Percentiles rank a stretch among this genome's conserved stretches.
Conservation (phyloP, 75 land plant genomes). For the Pseudotsuga menziesii region DNA sequence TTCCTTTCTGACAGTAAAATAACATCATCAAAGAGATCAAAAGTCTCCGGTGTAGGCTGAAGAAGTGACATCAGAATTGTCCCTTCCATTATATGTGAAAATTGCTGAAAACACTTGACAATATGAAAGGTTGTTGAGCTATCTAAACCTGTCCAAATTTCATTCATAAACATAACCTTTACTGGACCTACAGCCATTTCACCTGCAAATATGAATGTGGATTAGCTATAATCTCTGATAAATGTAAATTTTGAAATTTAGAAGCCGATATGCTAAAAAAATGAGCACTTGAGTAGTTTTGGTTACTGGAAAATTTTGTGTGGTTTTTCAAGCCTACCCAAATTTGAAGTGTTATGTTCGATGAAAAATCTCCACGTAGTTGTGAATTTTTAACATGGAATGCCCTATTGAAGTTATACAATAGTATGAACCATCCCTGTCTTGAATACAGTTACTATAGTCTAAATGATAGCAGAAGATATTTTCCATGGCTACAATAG, state of each 20-base stretch:
- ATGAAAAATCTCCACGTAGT: background rate
- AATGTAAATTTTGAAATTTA: background rate
- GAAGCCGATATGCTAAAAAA: background rate
- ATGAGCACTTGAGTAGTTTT: background rate
- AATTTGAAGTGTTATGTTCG: background rate
- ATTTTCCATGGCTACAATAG: background rate
- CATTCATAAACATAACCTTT: conserved; percentile 24
- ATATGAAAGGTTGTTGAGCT: conserved; percentile 67
- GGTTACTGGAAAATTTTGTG: background rate
- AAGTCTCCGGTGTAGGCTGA: conserved; percentile 64
- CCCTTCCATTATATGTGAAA: conserved; percentile 41
- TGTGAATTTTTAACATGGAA: background rate
- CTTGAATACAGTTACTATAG: background rate
- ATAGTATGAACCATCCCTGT: background rate
- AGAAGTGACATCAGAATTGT: conserved; percentile 58
- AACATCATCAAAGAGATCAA: conserved; percentile 54
- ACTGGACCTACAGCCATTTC: conserved; percentile 27
- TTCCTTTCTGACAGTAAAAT: conserved; percentile 46
- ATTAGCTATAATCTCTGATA: background rate
- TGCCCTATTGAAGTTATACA: too few species aligned
- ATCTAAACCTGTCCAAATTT: conserved; percentile 54
- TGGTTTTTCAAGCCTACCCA: background rate
- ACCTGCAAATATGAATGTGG: conserved; percentile 6
- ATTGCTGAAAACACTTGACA: conserved; percentile 49
- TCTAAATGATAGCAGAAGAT: background rate